Percentiles rank a stretch among this genome's conserved stretches.
Conservation (phyloP, 371 early-diverging fungal genomes). For the Mucor circinelloides region DNA sequence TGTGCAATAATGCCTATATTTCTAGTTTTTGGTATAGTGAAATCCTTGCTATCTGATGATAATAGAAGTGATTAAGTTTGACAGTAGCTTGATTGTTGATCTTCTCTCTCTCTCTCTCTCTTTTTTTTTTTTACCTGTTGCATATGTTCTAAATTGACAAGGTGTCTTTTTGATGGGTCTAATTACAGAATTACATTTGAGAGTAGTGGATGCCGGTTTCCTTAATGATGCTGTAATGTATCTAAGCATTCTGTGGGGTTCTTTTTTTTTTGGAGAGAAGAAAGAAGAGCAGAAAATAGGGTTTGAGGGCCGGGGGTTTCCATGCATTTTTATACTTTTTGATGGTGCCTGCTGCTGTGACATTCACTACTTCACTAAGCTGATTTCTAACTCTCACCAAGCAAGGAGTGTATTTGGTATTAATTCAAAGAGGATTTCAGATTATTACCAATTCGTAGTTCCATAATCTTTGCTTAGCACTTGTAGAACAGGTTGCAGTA, state of each 20-base stretch:
- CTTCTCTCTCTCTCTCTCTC: not conserved
- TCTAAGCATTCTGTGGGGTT: not conserved
- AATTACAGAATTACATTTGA: not conserved
- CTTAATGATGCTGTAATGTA: slow-evolving; percentile 1
- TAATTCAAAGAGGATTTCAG: not conserved
- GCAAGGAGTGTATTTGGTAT: not conserved
- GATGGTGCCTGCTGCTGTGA: not conserved
- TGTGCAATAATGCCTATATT: slow-evolving; percentile 98
- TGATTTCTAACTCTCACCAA: not conserved
- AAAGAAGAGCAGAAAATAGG: not conserved
- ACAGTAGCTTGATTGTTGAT: not conserved
- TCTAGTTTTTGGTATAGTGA: slow-evolving; percentile 68
- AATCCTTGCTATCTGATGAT: slow-evolving; percentile 43
- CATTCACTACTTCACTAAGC: not conserved
- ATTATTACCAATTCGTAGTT: not conserved
- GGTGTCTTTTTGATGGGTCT: not conserved
- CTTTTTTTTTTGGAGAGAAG: not conserved
- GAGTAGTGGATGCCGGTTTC: not conserved
- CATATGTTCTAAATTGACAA: slow-evolving; percentile 15
- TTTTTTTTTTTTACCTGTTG: slow-evolving; percentile 12
- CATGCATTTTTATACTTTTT: not conserved
- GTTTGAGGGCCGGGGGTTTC: not conserved
- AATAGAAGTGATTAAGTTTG: not conserved
- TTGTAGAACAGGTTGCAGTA: not conserved
- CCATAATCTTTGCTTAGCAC: not conserved